phyloP scores from a whole-genome alignment of 352 stramenopile species.

The Globisporangium emineosum region DNA sequence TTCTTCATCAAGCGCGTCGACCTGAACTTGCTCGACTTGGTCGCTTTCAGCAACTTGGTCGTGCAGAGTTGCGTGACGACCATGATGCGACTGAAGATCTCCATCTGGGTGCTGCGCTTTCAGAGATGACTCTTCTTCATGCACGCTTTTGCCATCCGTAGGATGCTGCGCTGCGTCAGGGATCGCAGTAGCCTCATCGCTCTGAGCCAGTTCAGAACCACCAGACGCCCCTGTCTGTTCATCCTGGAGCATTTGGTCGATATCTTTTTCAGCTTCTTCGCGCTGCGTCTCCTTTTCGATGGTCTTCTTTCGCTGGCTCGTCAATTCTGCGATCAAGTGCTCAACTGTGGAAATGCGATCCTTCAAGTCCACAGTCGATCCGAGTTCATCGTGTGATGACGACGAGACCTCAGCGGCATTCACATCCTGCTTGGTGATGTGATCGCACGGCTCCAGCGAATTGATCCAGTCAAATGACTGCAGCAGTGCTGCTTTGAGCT shows the following conservation, averaged over 20 bases:
- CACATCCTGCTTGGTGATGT: background rate
- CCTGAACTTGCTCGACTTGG: background rate
- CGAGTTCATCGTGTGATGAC: background rate
- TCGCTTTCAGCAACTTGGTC: background rate
- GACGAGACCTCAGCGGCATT: background rate
- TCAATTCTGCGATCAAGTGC: slow-evolving; percentile 10
- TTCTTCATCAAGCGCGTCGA: background rate
- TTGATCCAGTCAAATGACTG: slow-evolving; percentile 42
- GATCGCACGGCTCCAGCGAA: slow-evolving; percentile 24
- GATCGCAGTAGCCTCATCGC: background rate
- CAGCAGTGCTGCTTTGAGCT: slow-evolving; percentile 21
- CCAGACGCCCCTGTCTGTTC: background rate
- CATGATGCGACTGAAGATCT: background rate
- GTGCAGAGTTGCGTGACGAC: background rate
- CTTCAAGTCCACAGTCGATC: background rate
- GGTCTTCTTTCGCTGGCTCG: background rate
- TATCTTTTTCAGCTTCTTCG: background rate
- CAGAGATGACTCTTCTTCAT: background rate
- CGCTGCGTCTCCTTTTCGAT: background rate
- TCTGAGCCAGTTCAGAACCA: background rate
- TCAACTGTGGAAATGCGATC: slow-evolving; percentile 10
- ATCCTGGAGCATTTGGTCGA: background rate
- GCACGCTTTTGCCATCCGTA: background rate
- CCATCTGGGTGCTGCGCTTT: background rate
- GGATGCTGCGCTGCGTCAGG: background rate